A percentile compares a stretch with the other conserved stretches of the same genome.
Conservation (phyloP, 2,329 filamentous ascomycete genomes). For the Penicillium capsulatum region DNA sequence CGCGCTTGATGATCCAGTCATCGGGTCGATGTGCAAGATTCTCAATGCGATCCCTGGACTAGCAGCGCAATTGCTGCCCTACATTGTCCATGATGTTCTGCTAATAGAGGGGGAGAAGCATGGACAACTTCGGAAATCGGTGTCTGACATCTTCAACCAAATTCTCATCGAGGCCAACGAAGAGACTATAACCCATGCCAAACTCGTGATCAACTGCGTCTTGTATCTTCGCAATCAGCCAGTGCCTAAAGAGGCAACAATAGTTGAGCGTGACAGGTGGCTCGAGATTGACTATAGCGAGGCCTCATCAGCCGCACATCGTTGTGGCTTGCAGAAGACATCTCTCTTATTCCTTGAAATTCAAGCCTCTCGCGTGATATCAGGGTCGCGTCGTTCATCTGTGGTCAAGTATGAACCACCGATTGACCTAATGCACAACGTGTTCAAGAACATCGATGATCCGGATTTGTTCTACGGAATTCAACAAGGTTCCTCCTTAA, state of each 20-base stretch:
- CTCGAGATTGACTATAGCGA: conserved; percentile 73
- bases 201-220: conserved; percentile 70
- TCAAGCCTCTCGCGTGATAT: conserved; percentile 53
- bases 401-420: conserved; percentile 52
- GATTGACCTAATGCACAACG: conserved; percentile 66
- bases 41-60: conserved; percentile 64
- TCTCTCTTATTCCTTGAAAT: conserved; percentile 81
- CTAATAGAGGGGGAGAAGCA: conserved; percentile 62
- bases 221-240: conserved; percentile 84
- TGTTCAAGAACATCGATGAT: conserved; percentile 91
- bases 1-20: conserved; percentile 60
- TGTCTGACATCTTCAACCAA: conserved; percentile 63
- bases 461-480: conserved; percentile 95
- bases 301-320: conserved; percentile 66
- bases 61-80: conserved; percentile 72
- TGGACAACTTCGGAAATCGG: conserved; percentile 53
- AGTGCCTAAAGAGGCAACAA: conserved; percentile 69
- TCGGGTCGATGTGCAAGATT: conserved; percentile 64
- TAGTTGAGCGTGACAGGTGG: conserved; percentile 76
- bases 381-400: conserved; percentile 65
- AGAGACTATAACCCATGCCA: conserved; percentile 58
- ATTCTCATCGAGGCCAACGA: conserved; percentile 54
- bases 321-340: conserved; percentile 81
- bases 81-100: conserved; percentile 77
- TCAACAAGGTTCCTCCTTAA: conserved; percentile 69